Evolutionary conservation across 2,329 filamentous ascomycete genomes (phyloP).

Genomic region (Penicillium sp.): DNA sequence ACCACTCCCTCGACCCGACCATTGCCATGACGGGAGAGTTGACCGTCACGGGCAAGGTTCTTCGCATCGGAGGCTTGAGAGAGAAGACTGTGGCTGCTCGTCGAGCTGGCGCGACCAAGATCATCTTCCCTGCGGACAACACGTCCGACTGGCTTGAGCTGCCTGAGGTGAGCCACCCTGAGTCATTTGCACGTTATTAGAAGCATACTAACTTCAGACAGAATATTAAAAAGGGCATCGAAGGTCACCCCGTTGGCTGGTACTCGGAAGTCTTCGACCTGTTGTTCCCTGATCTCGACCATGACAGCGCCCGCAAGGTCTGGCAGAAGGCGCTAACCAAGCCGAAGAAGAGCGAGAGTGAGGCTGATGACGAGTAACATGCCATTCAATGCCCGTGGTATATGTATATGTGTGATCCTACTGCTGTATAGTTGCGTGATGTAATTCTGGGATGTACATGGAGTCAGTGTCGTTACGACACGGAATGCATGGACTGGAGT

Average conservation of each 20-base stretch:
- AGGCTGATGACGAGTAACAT: constrained; percentile 20
- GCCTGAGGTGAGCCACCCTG: constrained; percentile 72
- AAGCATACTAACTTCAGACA: constrained; percentile 42
- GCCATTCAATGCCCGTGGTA: constrained; percentile 7
- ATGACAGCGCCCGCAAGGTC: constrained; percentile 65
- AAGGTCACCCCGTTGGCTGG: constrained; percentile 89
- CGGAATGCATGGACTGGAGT: constrained; percentile 38
- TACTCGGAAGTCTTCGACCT: constrained; percentile 91
- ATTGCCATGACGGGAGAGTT: constrained; percentile 98
- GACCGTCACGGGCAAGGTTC: constrained; percentile 93
- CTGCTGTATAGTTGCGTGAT: constrained; percentile 17
- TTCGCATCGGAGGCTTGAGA: constrained; percentile 87
- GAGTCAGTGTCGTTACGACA: constrained; percentile 15
- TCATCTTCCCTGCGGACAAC: constrained; percentile 95
- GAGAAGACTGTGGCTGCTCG: constrained; percentile 97
- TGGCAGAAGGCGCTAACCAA: constrained; percentile 66
- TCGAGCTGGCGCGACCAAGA: constrained; percentile 84
- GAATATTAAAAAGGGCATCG: constrained; percentile 97
- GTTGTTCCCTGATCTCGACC: constrained; percentile 80
- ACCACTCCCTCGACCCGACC: constrained; percentile 74
- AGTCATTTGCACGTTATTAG: neutral
- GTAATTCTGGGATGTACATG: constrained; percentile 28
- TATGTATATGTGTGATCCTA: constrained; percentile 19
- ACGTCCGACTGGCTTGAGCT: constrained; percentile 96
- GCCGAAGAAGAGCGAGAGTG: constrained; percentile 44